Evolutionary conservation across 2,329 filamentous ascomycete genomes (phyloP), one percentile per base, ranked within the genome.

Genomic region (Fusarium globosum): DNA sequence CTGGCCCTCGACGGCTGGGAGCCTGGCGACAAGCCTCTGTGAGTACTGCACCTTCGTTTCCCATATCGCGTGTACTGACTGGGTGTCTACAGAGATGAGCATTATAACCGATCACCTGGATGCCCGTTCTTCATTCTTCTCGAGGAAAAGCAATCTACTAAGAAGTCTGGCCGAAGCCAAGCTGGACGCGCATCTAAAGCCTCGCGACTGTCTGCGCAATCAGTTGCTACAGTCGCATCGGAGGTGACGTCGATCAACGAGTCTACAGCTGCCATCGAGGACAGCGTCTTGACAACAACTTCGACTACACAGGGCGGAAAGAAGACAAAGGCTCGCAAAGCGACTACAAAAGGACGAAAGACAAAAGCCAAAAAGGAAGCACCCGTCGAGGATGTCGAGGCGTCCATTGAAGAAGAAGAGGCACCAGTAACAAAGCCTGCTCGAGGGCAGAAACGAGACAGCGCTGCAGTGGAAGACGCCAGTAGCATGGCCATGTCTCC

Each of bases 1-100:
- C 84, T 98, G 21, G 94, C 93, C 16, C 88, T 99, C 16, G 96
- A 98, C 81, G 95, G 95, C 12, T 99, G 97, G 96, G 96, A 98
- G 80, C 92, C 93, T 3, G 91, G 92, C 67, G 96, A 99, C 81
- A 94, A 97, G 80, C 96, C 96, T 69, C 89, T 93, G 91, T 95
- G 81, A 83, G 92, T 83, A 67, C 78, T 71, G 57, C 13, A n/a
- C 36, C 20, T 18, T 41, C 12, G 18, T 26, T 42, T 21, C 18
- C 39, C 8, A n/a, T 56, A 43, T 14, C 52, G 16, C n/a, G 35
- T 26, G 18, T 35, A 59, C 79, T 82, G 65, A 83, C 74, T 23
- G 15, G 21, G 51, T 36, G 23, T 21, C 33, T 35, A 66, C 9
- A 96, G 93, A 79, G 91, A 97, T 69, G 96, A 99, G 80, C 96